phyloP scores from a whole-genome alignment of 805 yeast species.

The Cephaloascus albidus region DNA sequence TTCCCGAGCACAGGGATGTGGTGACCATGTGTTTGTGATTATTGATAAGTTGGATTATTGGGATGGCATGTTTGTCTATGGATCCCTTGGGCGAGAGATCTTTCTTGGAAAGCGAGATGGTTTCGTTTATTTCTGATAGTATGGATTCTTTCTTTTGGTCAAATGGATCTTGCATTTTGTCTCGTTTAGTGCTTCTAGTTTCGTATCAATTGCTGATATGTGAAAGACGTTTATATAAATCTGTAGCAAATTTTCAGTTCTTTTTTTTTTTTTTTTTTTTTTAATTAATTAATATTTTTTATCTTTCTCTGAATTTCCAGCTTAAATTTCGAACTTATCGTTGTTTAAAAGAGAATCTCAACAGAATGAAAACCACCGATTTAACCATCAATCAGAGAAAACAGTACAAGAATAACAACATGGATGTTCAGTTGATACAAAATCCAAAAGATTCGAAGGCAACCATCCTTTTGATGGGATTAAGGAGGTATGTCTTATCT shows the following conservation, averaged over 20 bases:
- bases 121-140: constrained; percentile 39
- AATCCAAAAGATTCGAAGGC: constrained; percentile 52
- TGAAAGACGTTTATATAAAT: too few species aligned
- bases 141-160: constrained; percentile 56
- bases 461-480: constrained; percentile 82
- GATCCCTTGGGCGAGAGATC: constrained; percentile 86
- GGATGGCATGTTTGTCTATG: constrained; percentile 66
- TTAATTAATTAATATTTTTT: too few species aligned
- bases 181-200: not conserved
- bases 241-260: too few species aligned
- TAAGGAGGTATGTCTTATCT: constrained; percentile 49
- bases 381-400: too few species aligned
- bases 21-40: constrained; percentile 61
- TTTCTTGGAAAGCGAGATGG: constrained; percentile 25
- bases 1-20: constrained; percentile 83
- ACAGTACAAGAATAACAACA: too few species aligned
- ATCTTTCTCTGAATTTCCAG: too few species aligned
- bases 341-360: too few species aligned
- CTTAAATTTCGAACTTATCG: too few species aligned
- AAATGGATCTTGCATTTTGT: constrained; percentile 39
- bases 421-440: constrained; percentile 6
- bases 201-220: too few species aligned
- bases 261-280: too few species aligned
- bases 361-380: too few species aligned
- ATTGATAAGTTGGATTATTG: constrained; percentile 64